Base-by-base conservation (phyloP, 139 green algal genomes). In the Yamagishiella unicocca region DNA sequence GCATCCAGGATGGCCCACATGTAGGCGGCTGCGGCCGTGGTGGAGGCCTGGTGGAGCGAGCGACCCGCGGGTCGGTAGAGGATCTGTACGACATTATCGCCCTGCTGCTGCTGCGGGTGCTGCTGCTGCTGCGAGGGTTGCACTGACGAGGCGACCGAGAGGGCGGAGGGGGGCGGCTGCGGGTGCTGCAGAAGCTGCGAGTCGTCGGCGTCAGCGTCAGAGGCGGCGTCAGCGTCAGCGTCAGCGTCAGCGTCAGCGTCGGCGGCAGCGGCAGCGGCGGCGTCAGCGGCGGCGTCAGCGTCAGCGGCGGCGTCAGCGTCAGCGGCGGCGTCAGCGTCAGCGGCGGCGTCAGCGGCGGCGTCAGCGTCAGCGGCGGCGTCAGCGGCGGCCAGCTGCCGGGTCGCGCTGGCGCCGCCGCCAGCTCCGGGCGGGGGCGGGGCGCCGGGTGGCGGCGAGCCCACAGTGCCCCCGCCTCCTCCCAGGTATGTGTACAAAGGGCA, bases 401-500 rank as follows among this genome's bases (percentile, higher is more conserved):
- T 58, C 12, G 50, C 17, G 50, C 50, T 58, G 50, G 50, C 12
- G 12, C 50, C 50, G 50, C 50, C 50, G 12, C 17, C 12, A 17
- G 17, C 17, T 17, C 17, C 12, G 50, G 17, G 12, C 50, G 12
- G 50, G 50, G 50, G 12, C 50, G 12, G 50, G 50, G 17, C 50
- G 50, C 50, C 50, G 50, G 12, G 12, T 58, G 50, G 17, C 12
- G 50, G 17, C 12, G 50, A 58, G 12, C 50, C 50, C 50, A 17
- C 17, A 12, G 12, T 58, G 12, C 12, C 50, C 12, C 50, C 50
- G 50, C 12, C 50, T 12, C 64, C 64, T 2, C 64, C 64, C n/a
- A 72, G 9, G 64, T 72, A 72, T 25, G 64, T 72, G 64, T 72
- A 72, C 38, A 72, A 1, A 29, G 64, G 64, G 64, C 64, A 72